Conservation (phyloP, 208 protist species). For the Leishmania lainsoni region DNA sequence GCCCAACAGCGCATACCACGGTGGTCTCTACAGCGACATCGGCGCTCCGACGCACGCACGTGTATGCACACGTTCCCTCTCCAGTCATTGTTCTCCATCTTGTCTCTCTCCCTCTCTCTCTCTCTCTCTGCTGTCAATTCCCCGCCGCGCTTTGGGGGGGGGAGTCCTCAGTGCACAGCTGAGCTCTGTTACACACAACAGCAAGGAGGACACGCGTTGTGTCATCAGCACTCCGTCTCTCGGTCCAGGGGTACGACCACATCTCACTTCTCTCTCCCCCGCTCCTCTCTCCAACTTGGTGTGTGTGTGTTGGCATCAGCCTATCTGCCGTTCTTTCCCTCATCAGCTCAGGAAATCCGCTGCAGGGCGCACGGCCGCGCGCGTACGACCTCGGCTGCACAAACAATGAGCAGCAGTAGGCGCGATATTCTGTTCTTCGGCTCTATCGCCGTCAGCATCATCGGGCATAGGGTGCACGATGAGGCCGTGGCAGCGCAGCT, state of each 20-base stretch:
- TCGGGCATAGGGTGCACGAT: conserved; percentile 54
- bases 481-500: conserved; percentile 38
- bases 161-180: neutral
- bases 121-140: neutral
- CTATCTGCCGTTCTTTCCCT: neutral
- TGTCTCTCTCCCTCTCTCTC: neutral
- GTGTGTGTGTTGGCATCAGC: neutral
- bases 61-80: neutral
- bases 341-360: neutral
- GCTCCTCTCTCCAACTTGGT: neutral
- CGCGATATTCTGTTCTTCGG: conserved; percentile 70
- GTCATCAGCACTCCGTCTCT: neutral
- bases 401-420: conserved; percentile 14
- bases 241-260: neutral
- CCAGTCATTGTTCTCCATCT: neutral
- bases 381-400: neutral
- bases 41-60: neutral
- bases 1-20: neutral
- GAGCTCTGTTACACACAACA: neutral
- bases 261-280: conserved; percentile 5
- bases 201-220: neutral
- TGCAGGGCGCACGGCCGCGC: neutral
- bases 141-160: neutral
- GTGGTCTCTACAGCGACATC: neutral
- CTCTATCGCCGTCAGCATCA: conserved; percentile 52